Evolutionary conservation across 768 basidiomycete species (phyloP).

Genomic region (Amanita subjunquillea): DNA sequence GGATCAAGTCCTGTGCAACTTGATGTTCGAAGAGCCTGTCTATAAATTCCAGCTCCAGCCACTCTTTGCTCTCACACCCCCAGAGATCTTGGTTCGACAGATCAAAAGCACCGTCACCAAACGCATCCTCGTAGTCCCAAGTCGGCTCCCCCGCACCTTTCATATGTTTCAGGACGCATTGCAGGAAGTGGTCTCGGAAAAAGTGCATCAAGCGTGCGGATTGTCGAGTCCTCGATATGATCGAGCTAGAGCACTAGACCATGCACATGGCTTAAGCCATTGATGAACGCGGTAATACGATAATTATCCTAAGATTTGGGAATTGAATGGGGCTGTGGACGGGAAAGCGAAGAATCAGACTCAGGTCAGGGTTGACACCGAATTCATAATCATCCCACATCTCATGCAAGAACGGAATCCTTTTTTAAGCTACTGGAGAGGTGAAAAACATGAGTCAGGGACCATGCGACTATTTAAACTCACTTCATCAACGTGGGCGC

Average conservation of each 20-base stretch:
- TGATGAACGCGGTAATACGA: too few relatives aligned
- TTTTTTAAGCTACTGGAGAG: not conserved
- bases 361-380: too few relatives aligned
- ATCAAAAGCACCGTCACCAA: slow-evolving; percentile 6
- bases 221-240: slow-evolving; percentile 6
- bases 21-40: not conserved
- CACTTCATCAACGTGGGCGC: too few relatives aligned
- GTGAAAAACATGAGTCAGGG: too few relatives aligned
- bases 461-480: too few relatives aligned
- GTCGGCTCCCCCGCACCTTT: slow-evolving; percentile 5
- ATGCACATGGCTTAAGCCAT: too few relatives aligned
- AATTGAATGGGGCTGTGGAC: too few relatives aligned
- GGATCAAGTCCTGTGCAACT: not conserved
- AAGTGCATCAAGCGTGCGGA: slow-evolving; percentile 7
- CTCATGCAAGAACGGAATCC: not conserved
- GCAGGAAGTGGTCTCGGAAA: slow-evolving; percentile 8
- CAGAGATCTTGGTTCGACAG: slow-evolving; percentile 7
- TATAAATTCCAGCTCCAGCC: slow-evolving; percentile 5
- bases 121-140: slow-evolving; percentile 6
- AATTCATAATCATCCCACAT: not conserved
- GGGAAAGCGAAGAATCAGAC: too few relatives aligned
- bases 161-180: slow-evolving; percentile 7
- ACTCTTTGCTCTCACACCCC: slow-evolving; percentile 7
- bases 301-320: too few relatives aligned
- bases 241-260: slow-evolving; percentile 3